Evolutionary conservation across 306 rosid genomes (phyloP), one percentile per base, ranked within the genome.

Genomic region (Arachis stenosperma): DNA sequence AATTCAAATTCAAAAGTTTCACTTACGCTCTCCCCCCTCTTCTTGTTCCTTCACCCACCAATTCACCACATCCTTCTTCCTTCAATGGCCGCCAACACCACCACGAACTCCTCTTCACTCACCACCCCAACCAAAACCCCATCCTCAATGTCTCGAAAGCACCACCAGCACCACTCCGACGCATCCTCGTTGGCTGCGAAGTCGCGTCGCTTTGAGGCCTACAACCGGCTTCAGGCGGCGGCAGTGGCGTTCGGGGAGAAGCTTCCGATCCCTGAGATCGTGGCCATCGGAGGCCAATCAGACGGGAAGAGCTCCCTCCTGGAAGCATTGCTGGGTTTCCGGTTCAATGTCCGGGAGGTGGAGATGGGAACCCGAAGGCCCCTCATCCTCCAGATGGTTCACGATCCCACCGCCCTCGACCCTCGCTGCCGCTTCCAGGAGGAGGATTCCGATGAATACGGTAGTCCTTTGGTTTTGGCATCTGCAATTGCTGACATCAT

Each of bases 331-430:
- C 87, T 91, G 3, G 97, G 97, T 1, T 94, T 94, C 75, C 92
- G 97, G 0, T 94, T 94, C 90, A 94, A 94, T 68, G 91, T 91
- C 51, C 97, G 97, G 7, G 96, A 94, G 75, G 98, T 94, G 36
- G 98, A 94, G 81, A 94, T 94, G 95, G 97, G 98, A 1, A 94
- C 97, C 6, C 97, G 98, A 11, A 81, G 98, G 29, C 97, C 99
- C 5, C 92, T 91, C 74, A 88, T 91, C 15, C 95, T 91, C 44
- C 99, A 94, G 59, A 94, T 94, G 99, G 82, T 91, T 65, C 97
- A 91, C 77, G 97, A 94, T n/a, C 81, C 96, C 15, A 70, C 91
- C 7, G 99, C 99, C 58, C 84, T 86, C 44, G 96, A 91, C 2
- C 96, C 97, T 9, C 92, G 90, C 3, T 94, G 98, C 63, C 90